These are phyloP conservation scores for Nigrograna mackinnonii DNA, from an alignment of 2,329 filamentous ascomycete species.

Conservation along the genomic window DNA sequence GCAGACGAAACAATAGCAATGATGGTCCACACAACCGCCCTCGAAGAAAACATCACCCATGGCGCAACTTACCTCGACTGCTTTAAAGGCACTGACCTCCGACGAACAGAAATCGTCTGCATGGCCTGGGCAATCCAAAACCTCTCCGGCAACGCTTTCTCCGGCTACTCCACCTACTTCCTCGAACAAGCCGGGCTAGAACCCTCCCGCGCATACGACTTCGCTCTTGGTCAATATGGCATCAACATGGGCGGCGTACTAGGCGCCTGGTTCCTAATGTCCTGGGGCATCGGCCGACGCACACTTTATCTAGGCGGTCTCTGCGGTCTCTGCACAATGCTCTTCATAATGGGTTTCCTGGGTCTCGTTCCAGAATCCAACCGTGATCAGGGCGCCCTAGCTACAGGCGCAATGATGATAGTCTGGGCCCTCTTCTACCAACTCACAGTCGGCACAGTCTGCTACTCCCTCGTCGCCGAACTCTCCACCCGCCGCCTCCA, in stretches of 20 bases:
- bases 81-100: conserved; percentile 77
- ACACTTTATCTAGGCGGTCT: conserved; percentile 77
- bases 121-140: conserved; percentile 56
- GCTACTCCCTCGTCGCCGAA: conserved; percentile 86
- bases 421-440: conserved; percentile 67
- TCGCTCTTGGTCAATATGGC: conserved; percentile 61
- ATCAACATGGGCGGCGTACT: conserved; percentile 80
- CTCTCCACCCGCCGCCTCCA: conserved; percentile 80
- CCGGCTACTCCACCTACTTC: conserved; percentile 55
- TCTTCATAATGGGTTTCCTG: conserved; percentile 82
- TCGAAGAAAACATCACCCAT: conserved; percentile 75
- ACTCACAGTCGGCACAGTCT: conserved; percentile 84
- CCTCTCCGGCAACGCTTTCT: conserved; percentile 51
- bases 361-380: conserved; percentile 70
- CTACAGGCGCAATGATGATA: conserved; percentile 81
- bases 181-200: conserved; percentile 51
- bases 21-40: conserved; percentile 87
- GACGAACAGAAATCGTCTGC: conserved; percentile 75
- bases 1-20: conserved; percentile 85
- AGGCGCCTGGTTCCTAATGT: conserved; percentile 81
- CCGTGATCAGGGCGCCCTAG: conserved; percentile 65
- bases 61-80: conserved; percentile 81
- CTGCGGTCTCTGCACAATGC: conserved; percentile 70
- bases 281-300: conserved; percentile 72
- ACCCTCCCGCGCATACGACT: conserved; percentile 47